Conservation (phyloP, 2,329 filamentous ascomycete genomes). For the Fusarium globosum region DNA sequence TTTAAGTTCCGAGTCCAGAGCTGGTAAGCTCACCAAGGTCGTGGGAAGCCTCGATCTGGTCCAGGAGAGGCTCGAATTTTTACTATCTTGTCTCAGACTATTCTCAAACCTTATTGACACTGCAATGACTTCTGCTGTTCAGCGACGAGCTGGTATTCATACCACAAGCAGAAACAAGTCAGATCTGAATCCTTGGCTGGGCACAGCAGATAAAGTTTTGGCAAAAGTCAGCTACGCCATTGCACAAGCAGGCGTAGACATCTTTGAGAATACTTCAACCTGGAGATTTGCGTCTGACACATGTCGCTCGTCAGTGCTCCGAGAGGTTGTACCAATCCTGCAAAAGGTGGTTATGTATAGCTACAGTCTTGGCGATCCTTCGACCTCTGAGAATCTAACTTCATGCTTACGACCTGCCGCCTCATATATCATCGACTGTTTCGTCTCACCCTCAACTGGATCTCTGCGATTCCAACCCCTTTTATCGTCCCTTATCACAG, state of each 20-base stretch:
- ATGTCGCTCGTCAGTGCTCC: slow-evolving; percentile 76
- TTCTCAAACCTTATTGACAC: slow-evolving; percentile 83
- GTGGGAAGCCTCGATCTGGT: slow-evolving; percentile 86
- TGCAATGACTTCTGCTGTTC: slow-evolving; percentile 75
- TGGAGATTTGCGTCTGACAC: slow-evolving; percentile 82
- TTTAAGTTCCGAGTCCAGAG: slow-evolving; percentile 79
- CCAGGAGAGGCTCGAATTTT: slow-evolving; percentile 79
- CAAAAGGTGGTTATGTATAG: slow-evolving; percentile 77
- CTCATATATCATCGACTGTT: slow-evolving; percentile 79
- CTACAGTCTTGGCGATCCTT: slow-evolving; percentile 77
- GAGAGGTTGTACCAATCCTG: slow-evolving; percentile 75
- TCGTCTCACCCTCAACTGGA: slow-evolving; percentile 76
- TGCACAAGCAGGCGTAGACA: slow-evolving; percentile 79
- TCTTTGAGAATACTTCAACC: slow-evolving; percentile 85
- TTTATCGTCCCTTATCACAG: slow-evolving; percentile 71
- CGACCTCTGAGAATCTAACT: slow-evolving; percentile 59
- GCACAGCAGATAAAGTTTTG: slow-evolving; percentile 82
- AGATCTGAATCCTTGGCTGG: slow-evolving; percentile 69
- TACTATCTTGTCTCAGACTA: slow-evolving; percentile 77
- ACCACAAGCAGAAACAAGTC: slow-evolving; percentile 58
- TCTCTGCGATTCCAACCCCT: slow-evolving; percentile 82
- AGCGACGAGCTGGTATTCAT: slow-evolving; percentile 69
- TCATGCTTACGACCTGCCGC: slow-evolving; percentile 78
- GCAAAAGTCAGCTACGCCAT: slow-evolving; percentile 77
- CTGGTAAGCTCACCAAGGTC: slow-evolving; percentile 80